Base-by-base conservation (phyloP, 2,329 filamentous ascomycete genomes). In the Aspergillus novofumigatus region DNA sequence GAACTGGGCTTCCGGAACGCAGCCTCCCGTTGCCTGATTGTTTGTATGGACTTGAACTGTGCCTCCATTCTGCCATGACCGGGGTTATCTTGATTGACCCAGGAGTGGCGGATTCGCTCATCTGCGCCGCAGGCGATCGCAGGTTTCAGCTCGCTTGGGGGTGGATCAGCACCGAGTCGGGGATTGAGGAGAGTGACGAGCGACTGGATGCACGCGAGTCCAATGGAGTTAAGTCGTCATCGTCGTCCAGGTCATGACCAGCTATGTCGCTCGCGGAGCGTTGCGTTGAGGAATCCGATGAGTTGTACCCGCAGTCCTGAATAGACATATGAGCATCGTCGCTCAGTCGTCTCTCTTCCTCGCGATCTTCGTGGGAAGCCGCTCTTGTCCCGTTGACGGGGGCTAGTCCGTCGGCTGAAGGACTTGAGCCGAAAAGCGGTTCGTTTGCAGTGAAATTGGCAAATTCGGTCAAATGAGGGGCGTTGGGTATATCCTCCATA, bases 1-100 rank as follows among this genome's bases (percentile, higher is more conserved):
- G 77, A 79, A 64, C 76, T 79, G 1, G 76, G 73, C 58, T 78
- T 75, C 38, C 77, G 71, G 57, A 79, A 79, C 0, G 70, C 72
- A 0, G 69, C 69, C 55, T 72, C 67, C 8, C 70, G 70, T 49
- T 72, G 69, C 32, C 72, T 65, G 23, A 74, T 62, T 1, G 67
- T 68, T 6, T 68, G 65, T 26, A 67, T 59, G 21, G 60, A 57
- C 28, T 59, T 66, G 53, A 61, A 57, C 38, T 54, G 61, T 51
- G 59, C 63, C 8, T 54, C 65, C 59, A 45, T 59, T 55, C 32
- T 67, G 59, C 48, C 62, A 32, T 51, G 48, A 1, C 38, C 54
- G 26, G 49, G 61, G 47, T 48, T 52, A 9, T 51, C 28, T 58
- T 58, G 53, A 38, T 62, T 52, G 57, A 69, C 49, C 62, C 69